These are phyloP conservation scores for Phialemoniopsis sp. DNA, from an alignment of 2,329 filamentous ascomycete species.

Conservation along the genomic window DNA sequence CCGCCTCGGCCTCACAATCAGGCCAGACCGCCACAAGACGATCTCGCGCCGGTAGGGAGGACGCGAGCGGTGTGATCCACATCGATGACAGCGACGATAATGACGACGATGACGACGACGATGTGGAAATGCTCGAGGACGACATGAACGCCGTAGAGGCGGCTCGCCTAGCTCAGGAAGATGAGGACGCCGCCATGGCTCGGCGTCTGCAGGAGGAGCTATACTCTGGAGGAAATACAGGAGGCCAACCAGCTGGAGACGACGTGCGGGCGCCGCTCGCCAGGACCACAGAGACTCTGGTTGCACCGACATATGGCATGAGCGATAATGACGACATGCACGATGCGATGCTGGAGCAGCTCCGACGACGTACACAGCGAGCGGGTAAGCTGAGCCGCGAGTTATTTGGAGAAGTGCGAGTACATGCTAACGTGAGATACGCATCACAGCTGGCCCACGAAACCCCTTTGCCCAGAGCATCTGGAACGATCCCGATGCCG, in stretches of 20 bases:
- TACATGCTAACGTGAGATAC: neutral
- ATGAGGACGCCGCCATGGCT: conserved; percentile 93
- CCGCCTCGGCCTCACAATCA: conserved; percentile 23
- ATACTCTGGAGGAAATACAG: conserved; percentile 54
- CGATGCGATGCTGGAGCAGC: conserved; percentile 60
- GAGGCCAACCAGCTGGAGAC: conserved; percentile 42
- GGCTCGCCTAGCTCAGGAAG: conserved; percentile 53
- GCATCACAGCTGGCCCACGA: conserved; percentile 8
- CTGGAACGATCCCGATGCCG: conserved; percentile 23
- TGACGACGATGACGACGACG: conserved; percentile 29
- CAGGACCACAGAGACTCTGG: conserved; percentile 84
- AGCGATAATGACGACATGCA: conserved; percentile 51
- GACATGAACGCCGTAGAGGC: conserved; percentile 35
- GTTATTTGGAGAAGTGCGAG: neutral
- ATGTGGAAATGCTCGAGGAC: conserved; percentile 17
- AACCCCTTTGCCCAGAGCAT: conserved; percentile 35
- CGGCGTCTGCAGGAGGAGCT: conserved; percentile 88
- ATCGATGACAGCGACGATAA: conserved; percentile 65
- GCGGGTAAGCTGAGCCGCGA: conserved; percentile 7
- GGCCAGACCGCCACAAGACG: conserved; percentile 17
- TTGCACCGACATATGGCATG: conserved; percentile 60
- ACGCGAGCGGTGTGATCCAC: conserved; percentile 61
- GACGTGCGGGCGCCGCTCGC: conserved; percentile 86
- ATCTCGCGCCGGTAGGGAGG: conserved; percentile 37
- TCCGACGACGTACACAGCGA: conserved; percentile 42